Evolutionary conservation across 148 eudicot genomes (phyloP).

Genomic region (Rheum nobile): DNA sequence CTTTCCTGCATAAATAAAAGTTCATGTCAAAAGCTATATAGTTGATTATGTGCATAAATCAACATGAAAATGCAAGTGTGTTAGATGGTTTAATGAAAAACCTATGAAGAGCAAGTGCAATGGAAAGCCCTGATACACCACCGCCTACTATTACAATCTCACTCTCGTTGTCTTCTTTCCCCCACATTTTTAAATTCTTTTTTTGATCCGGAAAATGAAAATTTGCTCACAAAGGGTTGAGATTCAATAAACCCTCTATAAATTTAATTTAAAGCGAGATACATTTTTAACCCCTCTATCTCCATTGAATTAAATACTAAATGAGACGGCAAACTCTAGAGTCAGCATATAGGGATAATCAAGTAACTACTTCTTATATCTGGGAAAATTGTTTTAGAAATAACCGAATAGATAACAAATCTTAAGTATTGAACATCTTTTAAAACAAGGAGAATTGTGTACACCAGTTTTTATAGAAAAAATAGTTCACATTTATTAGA

Average conservation of each 20-base stretch:
- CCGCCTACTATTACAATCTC: conserved; percentile 35
- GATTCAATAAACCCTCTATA: too few relatives aligned
- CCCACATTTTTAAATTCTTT: not conserved
- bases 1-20: conserved; percentile 15
- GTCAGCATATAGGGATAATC: not conserved
- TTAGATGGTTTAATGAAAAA: not conserved
- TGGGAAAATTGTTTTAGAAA: too few relatives aligned
- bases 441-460: too few relatives aligned
- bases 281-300: not conserved
- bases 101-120: conserved; percentile 42
- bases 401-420: too few relatives aligned
- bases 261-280: too few relatives aligned
- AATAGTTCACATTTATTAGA: too few relatives aligned
- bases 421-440: too few relatives aligned
- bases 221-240: not conserved
- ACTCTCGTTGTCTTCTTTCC: not conserved
- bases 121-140: conserved; percentile 39
- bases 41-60: not conserved
- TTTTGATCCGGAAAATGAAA: not conserved
- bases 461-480: too few relatives aligned
- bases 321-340: too few relatives aligned
- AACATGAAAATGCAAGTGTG: not conserved
- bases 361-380: too few relatives aligned
- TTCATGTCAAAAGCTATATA: not conserved
- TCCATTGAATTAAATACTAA: too few relatives aligned